Percentiles rank a stretch among this genome's conserved stretches.
Evolutionary conservation across 805 yeast genomes (phyloP).

Genomic region (Metschnikowia lochheadii): DNA sequence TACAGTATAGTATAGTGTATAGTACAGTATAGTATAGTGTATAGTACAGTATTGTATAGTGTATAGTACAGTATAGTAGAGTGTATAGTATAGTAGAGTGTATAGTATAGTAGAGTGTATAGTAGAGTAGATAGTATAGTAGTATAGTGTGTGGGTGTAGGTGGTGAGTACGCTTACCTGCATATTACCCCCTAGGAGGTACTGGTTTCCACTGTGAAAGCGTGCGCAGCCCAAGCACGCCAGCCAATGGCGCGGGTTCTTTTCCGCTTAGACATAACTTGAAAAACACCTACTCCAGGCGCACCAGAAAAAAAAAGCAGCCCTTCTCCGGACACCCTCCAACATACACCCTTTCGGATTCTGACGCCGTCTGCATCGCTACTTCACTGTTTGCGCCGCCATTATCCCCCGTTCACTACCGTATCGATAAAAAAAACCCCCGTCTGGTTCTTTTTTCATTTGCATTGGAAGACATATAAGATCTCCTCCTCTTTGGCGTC

Average conservation of each 20-base stretch:
- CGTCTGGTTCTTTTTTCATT: constrained; percentile 3
- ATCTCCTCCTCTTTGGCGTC: no score
- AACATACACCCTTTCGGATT: background rate
- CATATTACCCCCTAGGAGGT: background rate
- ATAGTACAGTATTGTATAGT: no score
- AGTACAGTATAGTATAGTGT: no score
- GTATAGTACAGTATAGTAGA: no score
- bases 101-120: no score
- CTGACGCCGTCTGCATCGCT: background rate
- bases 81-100: no score
- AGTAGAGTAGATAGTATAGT: no score
- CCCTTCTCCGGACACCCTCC: constrained; percentile 5
- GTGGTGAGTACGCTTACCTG: background rate
- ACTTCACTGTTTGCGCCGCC: constrained; percentile 5
- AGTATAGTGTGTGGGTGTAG: no score
- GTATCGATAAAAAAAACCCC: background rate
- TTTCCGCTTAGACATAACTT: constrained; percentile 15
- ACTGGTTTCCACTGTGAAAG: constrained; percentile 1
- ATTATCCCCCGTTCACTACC: constrained; percentile 1
- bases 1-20: no score
- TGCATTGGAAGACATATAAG: background rate
- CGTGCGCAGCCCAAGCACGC: constrained; percentile 15
- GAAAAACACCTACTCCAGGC: constrained; percentile 4
- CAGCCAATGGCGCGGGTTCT: constrained; percentile 21
- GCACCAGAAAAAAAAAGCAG: constrained; percentile 6